Evolutionary conservation across 2,329 filamentous ascomycete genomes (phyloP).

Genomic region (Aurifilum marmelostoma): DNA sequence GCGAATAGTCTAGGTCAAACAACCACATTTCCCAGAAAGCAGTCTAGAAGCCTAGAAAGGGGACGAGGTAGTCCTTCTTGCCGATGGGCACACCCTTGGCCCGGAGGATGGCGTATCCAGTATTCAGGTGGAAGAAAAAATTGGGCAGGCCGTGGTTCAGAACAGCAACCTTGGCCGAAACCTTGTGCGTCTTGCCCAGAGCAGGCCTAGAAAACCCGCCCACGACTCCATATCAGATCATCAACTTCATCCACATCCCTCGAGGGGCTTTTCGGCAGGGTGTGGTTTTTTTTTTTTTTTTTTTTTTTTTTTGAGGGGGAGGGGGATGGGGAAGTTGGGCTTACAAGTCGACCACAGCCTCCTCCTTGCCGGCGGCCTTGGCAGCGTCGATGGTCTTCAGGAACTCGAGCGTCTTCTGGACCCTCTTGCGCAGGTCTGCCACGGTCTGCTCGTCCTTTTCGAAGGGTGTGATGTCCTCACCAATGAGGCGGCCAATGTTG

Average conservation of each 20-base stretch:
- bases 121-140: conserved; percentile 63
- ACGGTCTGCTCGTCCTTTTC: conserved; percentile 32
- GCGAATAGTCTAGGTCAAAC: neutral
- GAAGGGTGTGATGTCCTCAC: conserved; percentile 31
- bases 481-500: conserved; percentile 35
- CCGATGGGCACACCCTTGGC: conserved; percentile 59
- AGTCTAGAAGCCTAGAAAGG: conserved; percentile 26
- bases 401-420: conserved; percentile 27
- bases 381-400: conserved; percentile 35
- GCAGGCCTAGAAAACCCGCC: conserved; percentile 11
- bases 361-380: conserved; percentile 34
- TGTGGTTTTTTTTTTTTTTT: neutral
- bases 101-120: conserved; percentile 60
- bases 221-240: neutral
- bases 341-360: conserved; percentile 35
- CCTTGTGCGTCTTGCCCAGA: conserved; percentile 24
- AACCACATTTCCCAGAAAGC: neutral
- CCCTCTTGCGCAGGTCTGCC: conserved; percentile 24
- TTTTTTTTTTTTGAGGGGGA: neutral
- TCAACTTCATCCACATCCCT: neutral
- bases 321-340: conserved; percentile 18
- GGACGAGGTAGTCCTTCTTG: conserved; percentile 55
- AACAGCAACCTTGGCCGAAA: conserved; percentile 46
- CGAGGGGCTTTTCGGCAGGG: no score
- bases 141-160: conserved; percentile 56